phyloP scores from a whole-genome alignment of 495 filamentous ascomycete genomes.

The Xylaria flabelliformis region DNA sequence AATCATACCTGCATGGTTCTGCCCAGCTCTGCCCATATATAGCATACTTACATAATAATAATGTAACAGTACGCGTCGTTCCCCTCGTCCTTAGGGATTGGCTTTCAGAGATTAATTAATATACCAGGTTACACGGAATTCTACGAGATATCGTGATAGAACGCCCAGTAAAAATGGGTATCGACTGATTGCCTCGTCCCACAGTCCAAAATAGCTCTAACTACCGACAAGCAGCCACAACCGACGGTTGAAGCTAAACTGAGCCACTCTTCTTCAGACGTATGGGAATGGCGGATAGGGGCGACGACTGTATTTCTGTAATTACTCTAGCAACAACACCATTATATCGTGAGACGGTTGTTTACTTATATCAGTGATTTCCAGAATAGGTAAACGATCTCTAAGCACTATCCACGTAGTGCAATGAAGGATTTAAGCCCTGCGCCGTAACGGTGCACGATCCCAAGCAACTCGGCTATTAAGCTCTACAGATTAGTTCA shows the following conservation, averaged over 20 bases:
- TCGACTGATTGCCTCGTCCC: not conserved
- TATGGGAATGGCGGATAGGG: not conserved
- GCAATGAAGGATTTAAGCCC: slow-evolving; percentile 7
- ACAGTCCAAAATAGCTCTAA: not conserved
- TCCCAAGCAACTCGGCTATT: not conserved
- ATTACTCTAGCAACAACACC: not conserved
- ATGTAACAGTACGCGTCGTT: not conserved
- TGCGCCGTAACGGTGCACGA: not conserved
- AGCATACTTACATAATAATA: not conserved
- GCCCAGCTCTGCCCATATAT: not conserved
- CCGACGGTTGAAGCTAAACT: not conserved
- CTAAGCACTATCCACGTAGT: not conserved
- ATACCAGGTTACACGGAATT: not conserved
- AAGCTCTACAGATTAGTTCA: not conserved
- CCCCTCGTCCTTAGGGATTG: not conserved
- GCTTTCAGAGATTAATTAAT: not conserved
- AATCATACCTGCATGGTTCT: not conserved
- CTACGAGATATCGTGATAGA: not conserved
- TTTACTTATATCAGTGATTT: not conserved
- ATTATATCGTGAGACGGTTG: not conserved
- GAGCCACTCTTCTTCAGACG: not conserved
- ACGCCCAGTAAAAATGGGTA: not conserved
- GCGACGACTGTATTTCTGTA: no score
- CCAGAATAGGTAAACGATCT: not conserved
- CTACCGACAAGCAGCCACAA: not conserved